Conservation (phyloP, 139 green algal genomes). For the Haematococcus sp. region DNA sequence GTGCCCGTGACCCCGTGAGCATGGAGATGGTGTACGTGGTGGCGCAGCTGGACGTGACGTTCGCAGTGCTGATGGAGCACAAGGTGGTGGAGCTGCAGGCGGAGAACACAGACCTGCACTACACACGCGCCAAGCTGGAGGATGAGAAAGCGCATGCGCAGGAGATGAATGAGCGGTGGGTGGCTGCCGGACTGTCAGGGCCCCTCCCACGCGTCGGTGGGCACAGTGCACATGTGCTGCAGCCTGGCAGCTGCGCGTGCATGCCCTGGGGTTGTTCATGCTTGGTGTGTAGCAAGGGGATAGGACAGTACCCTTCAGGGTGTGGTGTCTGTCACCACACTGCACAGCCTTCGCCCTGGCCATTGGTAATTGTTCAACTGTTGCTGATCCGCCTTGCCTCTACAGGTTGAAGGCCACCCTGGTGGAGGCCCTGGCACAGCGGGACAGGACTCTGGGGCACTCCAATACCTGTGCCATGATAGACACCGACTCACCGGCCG, state of each 20-base stretch:
- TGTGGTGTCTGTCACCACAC: no score
- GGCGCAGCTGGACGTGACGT: conserved; percentile 13
- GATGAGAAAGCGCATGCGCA: not conserved
- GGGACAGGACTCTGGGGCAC: not conserved
- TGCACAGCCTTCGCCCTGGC: no score
- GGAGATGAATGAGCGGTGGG: not conserved
- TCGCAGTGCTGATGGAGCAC: not conserved
- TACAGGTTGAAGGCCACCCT: conserved; percentile 13
- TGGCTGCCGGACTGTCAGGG: no score
- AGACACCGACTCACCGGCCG: conserved; percentile 29
- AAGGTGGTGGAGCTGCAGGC: conserved; percentile 9
- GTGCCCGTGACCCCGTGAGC: not conserved
- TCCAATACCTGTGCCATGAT: no score
- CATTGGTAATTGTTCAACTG: no score
- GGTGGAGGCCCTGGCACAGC: conserved; percentile 1
- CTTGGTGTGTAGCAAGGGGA: no score
- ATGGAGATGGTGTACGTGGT: conserved; percentile 8
- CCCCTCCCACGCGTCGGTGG: no score
- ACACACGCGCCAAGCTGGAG: conserved; percentile 1
- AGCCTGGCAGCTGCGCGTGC: no score
- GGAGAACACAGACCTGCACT: conserved; percentile 8
- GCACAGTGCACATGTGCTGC: no score
- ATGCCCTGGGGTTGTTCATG: no score
- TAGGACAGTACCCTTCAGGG: no score
- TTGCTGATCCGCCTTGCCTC: no score